Evolutionary conservation across 768 basidiomycete species (phyloP), one percentile per base, ranked within the genome.

Genomic region (Amanita phalloides): DNA sequence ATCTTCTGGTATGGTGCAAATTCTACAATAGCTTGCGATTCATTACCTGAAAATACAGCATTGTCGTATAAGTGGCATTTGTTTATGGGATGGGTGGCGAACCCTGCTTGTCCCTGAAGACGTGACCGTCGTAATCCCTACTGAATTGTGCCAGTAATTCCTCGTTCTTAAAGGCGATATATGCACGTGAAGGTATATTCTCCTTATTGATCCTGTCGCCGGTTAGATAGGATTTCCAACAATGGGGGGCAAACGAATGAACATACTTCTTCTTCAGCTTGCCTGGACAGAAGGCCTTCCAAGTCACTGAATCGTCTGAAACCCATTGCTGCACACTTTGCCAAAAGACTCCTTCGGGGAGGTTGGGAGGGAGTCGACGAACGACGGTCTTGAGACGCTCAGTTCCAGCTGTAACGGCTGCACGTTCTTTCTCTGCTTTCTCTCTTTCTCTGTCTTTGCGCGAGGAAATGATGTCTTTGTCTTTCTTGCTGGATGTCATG

Each of bases 341-440:
- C 95, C 95, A 99, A 68, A 99, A 98, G 49, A 96, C 68, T 2
- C 81, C 81, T 59, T 93, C 92, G 3, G 95, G 95, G 2, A 99
- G 73, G 60, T 93, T 91, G 10, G 94, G 87, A 0, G 95, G 95
- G 4, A 97, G 73, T 36, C 90, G 71, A 39, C 95, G 82, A 14
- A 97, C 84, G 57, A 96, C 77, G 28, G 83, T 82, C 74, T 99
- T 98, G 59, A 92, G 69, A 4, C 86, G 79, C 55, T 86, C 84
- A 4, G 66, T 66, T 17, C 68, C 65, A 11, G 66, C 67, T 2
- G 61, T 41, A 49, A 57, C 33, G 1, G 62, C 45, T 49, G 58
- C 36, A 60, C 68, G 28, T 54, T 53, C 55, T 69, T 68, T 55
- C 67, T 71, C 42, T 63, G 53, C 47, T 68, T 65, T 45, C 58